These are phyloP conservation scores for Teratosphaeria zuluensis DNA, from an alignment of 2,329 filamentous ascomycete genomes.

Conservation along the genomic window DNA sequence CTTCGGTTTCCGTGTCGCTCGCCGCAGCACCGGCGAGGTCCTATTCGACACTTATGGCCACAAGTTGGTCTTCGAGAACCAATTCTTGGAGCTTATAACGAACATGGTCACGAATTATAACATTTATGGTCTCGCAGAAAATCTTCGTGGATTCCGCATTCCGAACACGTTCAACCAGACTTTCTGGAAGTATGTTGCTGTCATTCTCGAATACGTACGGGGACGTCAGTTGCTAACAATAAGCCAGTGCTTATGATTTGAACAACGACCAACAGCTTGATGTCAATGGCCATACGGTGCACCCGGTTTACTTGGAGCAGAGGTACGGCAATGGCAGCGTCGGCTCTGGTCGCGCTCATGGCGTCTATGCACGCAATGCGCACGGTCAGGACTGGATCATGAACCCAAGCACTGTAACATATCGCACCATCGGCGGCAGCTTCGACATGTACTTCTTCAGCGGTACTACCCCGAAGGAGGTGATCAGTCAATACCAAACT, in stretches of 20 bases:
- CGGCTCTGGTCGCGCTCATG: conserved; percentile 11
- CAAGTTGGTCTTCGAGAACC: conserved; percentile 62
- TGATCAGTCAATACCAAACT: conserved; percentile 58
- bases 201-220: background rate
- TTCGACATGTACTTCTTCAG: conserved; percentile 56
- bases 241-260: conserved; percentile 16
- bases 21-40: conserved; percentile 47
- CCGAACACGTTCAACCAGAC: background rate
- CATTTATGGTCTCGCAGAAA: conserved; percentile 59
- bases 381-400: conserved; percentile 26
- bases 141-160: background rate
- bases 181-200: background rate
- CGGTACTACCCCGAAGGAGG: conserved; percentile 51
- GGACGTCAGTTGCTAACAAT: background rate
- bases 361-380: conserved; percentile 25
- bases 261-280: conserved; percentile 17
- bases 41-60: conserved; percentile 61
- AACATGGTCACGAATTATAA: conserved; percentile 57
- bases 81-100: conserved; percentile 65
- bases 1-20: conserved; percentile 43
- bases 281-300: conserved; percentile 21
- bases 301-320: conserved; percentile 26
- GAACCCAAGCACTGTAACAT: conserved; percentile 16
- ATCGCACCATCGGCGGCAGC: conserved; percentile 23
- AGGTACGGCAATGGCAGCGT: conserved; percentile 13